Percentiles rank a stretch among this genome's conserved stretches.
Evolutionary conservation across 768 basidiomycete genomes (phyloP).

Genomic region (Tulasnella sp.): DNA sequence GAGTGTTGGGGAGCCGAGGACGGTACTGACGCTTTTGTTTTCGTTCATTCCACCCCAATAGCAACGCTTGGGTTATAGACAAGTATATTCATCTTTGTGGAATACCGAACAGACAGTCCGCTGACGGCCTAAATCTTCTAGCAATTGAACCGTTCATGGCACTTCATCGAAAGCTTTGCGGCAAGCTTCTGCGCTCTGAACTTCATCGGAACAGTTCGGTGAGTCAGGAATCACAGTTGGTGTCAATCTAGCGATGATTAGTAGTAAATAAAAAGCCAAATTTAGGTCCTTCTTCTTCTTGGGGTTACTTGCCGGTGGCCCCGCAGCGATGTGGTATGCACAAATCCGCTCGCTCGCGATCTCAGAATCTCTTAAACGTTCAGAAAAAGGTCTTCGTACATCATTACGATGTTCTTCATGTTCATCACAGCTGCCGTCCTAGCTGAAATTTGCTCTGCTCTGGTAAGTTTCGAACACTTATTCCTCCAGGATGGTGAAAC

Average conservation of each 20-base stretch:
- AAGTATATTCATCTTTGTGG: conserved; percentile 49
- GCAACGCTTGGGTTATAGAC: conserved; percentile 79
- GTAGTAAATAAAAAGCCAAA: not conserved
- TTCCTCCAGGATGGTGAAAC: not conserved
- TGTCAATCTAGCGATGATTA: not conserved
- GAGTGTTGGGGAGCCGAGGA: conserved; percentile 35
- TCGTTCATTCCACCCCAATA: conserved; percentile 42
- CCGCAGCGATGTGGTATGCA: conserved; percentile 79
- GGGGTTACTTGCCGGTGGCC: conserved; percentile 82
- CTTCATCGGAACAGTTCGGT: conserved; percentile 88
- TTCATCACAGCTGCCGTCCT: conserved; percentile 82
- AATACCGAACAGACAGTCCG: conserved; percentile 34
- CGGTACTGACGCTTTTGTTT: conserved; percentile 54
- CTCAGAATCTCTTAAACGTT: not conserved
- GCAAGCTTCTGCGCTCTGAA: conserved; percentile 89
- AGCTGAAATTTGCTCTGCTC: conserved; percentile 90
- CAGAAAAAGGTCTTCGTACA: conserved; percentile 75
- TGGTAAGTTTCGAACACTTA: conserved; percentile 43
- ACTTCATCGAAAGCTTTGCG: conserved; percentile 82
- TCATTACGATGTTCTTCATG: conserved; percentile 85
- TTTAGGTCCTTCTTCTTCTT: conserved; percentile 75
- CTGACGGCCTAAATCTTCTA: conserved; percentile 42
- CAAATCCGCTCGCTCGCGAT: not conserved
- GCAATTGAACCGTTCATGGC: conserved; percentile 88
- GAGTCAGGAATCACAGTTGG: conserved; percentile 35